Conservation (phyloP, 202 grass and related monocot species). For the Musa balbisiana region DNA sequence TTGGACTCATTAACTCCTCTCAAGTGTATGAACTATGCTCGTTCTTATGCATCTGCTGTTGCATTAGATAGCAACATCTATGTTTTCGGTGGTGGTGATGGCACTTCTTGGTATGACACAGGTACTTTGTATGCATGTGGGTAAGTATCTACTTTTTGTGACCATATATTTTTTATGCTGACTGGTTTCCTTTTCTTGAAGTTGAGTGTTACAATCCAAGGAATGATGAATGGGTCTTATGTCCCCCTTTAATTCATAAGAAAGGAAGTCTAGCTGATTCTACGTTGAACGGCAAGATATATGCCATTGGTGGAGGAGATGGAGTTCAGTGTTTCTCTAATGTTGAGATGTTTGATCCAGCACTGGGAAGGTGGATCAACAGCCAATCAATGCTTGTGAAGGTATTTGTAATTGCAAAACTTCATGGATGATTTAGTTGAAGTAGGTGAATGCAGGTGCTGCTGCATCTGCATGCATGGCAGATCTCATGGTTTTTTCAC, state of each 20-base stretch:
- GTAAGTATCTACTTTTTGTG: not conserved
- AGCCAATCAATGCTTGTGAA: constrained; percentile 42
- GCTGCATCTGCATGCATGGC: too few species aligned
- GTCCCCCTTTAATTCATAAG: constrained; percentile 51
- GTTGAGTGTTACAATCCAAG: constrained; percentile 79
- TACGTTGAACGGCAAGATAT: constrained; percentile 62
- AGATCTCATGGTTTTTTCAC: too few species aligned
- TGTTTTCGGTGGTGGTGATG: constrained; percentile 70
- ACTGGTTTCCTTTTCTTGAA: constrained; percentile 26
- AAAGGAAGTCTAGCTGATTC: constrained; percentile 73
- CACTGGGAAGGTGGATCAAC: constrained; percentile 71
- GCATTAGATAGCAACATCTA: constrained; percentile 53
- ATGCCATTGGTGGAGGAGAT: constrained; percentile 84
- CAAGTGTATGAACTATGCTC: constrained; percentile 45
- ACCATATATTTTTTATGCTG: constrained; percentile 12
- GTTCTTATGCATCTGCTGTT: constrained; percentile 68
- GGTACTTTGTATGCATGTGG: constrained; percentile 37
- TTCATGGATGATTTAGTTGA: too few species aligned
- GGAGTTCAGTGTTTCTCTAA: constrained; percentile 51
- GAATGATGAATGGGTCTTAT: constrained; percentile 56
- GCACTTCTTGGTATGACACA: constrained; percentile 48
- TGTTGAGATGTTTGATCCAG: constrained; percentile 89
- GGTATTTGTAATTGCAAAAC: constrained; percentile 17
- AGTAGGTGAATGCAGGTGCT: too few species aligned
- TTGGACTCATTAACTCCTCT: constrained; percentile 29